phyloP scores from a whole-genome alignment of 2,329 filamentous ascomycete species.

The Mollisiaceae sp. region DNA sequence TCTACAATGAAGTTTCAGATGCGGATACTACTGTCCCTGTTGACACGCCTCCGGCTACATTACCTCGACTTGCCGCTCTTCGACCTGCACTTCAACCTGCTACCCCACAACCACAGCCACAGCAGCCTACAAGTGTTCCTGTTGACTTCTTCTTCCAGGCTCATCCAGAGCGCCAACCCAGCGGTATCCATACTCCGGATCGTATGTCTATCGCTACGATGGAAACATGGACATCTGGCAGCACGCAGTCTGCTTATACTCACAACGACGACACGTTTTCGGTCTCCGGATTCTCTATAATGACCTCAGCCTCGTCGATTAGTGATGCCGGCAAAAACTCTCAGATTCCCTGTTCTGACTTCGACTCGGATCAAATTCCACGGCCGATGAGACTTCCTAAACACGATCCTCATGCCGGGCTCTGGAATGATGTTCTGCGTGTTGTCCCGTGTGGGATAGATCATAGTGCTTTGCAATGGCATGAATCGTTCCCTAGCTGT shows the following conservation, averaged over 20 bases:
- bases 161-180: background rate
- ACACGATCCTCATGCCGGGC: constrained; percentile 29
- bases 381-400: constrained; percentile 22
- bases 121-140: constrained; percentile 13
- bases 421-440: constrained; percentile 32
- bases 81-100: constrained; percentile 11
- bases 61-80: constrained; percentile 8
- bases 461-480: constrained; percentile 31
- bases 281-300: constrained; percentile 28
- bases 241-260: constrained; percentile 25
- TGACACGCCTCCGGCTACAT: background rate
- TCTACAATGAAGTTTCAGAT: constrained; percentile 32
- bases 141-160: constrained; percentile 3
- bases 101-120: constrained; percentile 18
- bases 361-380: constrained; percentile 3
- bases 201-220: constrained; percentile 27
- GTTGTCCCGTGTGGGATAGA: constrained; percentile 33
- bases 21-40: background rate
- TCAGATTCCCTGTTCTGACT: constrained; percentile 18
- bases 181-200: constrained; percentile 12
- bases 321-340: constrained; percentile 23
- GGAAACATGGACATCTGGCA: constrained; percentile 30
- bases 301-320: constrained; percentile 32
- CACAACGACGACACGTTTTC: constrained; percentile 30
- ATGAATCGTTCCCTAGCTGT: constrained; percentile 28